Conservation (phyloP, 2,329 filamentous ascomycete genomes). For the Colletotrichum nymphaeae region DNA sequence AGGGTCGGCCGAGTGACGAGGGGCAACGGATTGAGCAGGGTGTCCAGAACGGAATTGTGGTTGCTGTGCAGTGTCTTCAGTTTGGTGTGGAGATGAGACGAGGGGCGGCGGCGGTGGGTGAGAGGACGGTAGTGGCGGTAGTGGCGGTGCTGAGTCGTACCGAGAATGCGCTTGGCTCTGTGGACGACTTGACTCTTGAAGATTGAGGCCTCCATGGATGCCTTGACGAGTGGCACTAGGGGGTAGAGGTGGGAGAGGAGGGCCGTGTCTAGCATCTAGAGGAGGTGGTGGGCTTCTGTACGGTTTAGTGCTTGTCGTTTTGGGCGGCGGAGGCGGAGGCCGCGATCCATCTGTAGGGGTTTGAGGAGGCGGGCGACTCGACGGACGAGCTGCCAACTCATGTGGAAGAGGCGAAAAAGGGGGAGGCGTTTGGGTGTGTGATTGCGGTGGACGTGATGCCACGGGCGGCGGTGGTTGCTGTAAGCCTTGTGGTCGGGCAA, state of each 20-base stretch:
- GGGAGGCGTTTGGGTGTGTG: constrained; percentile 62
- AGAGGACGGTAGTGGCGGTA: constrained; percentile 46
- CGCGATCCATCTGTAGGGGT: constrained; percentile 47
- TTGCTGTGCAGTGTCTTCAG: constrained; percentile 29
- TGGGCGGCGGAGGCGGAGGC: constrained; percentile 67
- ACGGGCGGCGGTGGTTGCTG: constrained; percentile 47
- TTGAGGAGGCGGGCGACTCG: constrained; percentile 43
- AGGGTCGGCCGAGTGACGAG: constrained; percentile 39
- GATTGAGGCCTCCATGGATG: constrained; percentile 37
- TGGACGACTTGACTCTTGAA: constrained; percentile 24
- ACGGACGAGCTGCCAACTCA: constrained; percentile 63
- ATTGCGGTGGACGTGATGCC: constrained; percentile 43
- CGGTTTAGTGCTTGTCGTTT: constrained; percentile 53
- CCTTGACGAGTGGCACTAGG: constrained; percentile 42
- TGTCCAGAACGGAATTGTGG: constrained; percentile 19
- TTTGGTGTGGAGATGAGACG: constrained; percentile 18
- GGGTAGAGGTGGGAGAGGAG: constrained; percentile 45
- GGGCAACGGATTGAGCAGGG: constrained; percentile 31
- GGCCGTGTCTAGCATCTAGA: constrained; percentile 36
- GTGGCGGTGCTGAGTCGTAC: constrained; percentile 60
- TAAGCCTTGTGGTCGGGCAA: constrained; percentile 73
- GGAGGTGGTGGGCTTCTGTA: constrained; percentile 40
- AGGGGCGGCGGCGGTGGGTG: neutral
- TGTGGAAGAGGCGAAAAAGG: constrained; percentile 79
- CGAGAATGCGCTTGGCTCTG: constrained; percentile 46